Evolutionary conservation across 495 filamentous ascomycete species (phyloP), one percentile per base, ranked within the genome.

Genomic region (Echria macrotheca): DNA sequence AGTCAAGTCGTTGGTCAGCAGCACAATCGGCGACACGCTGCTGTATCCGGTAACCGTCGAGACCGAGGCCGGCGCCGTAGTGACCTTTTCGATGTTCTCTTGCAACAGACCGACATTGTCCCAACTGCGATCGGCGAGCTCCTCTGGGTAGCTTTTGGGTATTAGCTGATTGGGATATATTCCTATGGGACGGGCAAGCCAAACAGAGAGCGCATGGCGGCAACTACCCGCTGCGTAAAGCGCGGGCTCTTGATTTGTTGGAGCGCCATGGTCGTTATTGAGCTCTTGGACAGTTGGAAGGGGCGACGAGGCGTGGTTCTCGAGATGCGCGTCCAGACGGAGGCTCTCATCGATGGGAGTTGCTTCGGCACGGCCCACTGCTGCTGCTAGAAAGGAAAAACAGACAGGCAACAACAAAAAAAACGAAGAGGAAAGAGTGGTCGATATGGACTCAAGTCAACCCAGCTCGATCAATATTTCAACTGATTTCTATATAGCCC

Each of bases 1-100:
- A 0, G 93, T 97, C 21, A 98, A 77, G 67, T 98, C 93, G 59
- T 96, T 89, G 11, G 93, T 87, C 25, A 98, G 75, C 24, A 98
- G 83, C 43, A 91, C 87, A 1, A 32, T 47, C 0, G 43, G 44
- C 8, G 50, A 24, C 14, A 29, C 40, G 42, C 12, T 32, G 9
- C 25, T 8, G 9, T 28, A n/a, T 4, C 15, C 8, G 18, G 31
- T 23, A 18, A 24, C n/a, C 26, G 26, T 36, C 10, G 32, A 26
- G 4, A 36, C 2, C 2, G 52, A 40, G n/a, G n/a, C n/a, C n/a
- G n/a, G n/a, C n/a, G n/a, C n/a, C n/a, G n/a, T n/a, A n/a, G n/a
- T n/a, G n/a, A n/a, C n/a, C n/a, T n/a, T n/a, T 7, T 56, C 44
- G 21, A 64, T 53, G 53, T 70, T 70, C 11, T 61, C 65, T 45